phyloP scores from a whole-genome alignment of 306 rosid genomes.

The Ceratonia siliqua region DNA sequence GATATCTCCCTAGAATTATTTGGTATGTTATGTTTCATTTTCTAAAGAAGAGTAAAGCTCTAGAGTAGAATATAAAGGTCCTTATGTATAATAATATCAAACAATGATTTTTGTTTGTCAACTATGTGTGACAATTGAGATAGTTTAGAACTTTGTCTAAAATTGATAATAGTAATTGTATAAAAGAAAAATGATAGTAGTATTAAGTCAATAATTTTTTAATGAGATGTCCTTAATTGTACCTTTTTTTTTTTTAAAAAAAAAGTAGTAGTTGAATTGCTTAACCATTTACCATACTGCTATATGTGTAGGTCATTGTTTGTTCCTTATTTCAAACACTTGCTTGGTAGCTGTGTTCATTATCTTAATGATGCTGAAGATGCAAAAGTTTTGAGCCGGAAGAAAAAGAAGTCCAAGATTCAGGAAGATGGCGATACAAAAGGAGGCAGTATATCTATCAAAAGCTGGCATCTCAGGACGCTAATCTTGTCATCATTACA shows the following conservation, averaged over 20 bases:
- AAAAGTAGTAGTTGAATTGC: slow-evolving; percentile 6
- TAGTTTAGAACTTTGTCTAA: background rate
- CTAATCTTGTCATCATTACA: slow-evolving; percentile 74
- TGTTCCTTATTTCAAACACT: slow-evolving; percentile 90
- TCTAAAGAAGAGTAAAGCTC: slow-evolving; percentile 12
- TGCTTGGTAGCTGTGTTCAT: slow-evolving; percentile 70
- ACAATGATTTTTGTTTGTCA: background rate
- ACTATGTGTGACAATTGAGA: slow-evolving; percentile 1
- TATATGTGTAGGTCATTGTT: slow-evolving; percentile 72
- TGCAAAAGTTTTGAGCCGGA: slow-evolving; percentile 42
- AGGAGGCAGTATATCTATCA: slow-evolving; percentile 41
- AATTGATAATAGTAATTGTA: slow-evolving; percentile 2
- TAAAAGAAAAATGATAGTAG: no score
- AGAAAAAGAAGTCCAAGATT: slow-evolving; percentile 79
- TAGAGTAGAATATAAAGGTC: background rate
- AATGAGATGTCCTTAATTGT: background rate
- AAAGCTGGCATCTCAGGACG: slow-evolving; percentile 84
- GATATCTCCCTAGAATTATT: background rate
- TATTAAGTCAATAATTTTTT: background rate
- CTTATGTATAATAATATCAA: background rate
- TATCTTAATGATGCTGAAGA: slow-evolving; percentile 62
- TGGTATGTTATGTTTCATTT: slow-evolving; percentile 6
- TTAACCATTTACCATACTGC: slow-evolving; percentile 2
- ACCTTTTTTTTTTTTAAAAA: no score
- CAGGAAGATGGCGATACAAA: slow-evolving; percentile 37